Evolutionary conservation across 2,329 filamentous ascomycete species (phyloP).

Genomic region (Pseudocercospora vitis): DNA sequence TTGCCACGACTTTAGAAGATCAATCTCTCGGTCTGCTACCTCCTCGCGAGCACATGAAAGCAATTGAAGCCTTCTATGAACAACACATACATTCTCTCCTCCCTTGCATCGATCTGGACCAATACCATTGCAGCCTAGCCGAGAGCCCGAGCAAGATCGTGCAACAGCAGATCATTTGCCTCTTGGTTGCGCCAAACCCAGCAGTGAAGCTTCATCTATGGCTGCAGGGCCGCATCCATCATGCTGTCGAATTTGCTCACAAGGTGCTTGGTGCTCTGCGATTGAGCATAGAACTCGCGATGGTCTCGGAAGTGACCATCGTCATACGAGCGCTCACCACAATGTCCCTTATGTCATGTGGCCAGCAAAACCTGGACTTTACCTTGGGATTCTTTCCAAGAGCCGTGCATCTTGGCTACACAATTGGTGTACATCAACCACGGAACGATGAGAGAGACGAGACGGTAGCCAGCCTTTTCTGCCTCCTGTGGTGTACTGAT

Average conservation of each 20-base stretch:
- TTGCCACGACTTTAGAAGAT: constrained; percentile 1
- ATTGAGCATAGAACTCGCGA: constrained; percentile 12
- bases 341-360: constrained; percentile 14
- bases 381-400: constrained; percentile 17
- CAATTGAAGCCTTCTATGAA: constrained; percentile 13
- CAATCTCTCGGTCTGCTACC: constrained; percentile 4
- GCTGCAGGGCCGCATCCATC: constrained; percentile 2
- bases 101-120: constrained; percentile 7
- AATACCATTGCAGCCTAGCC: not conserved
- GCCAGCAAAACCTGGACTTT: constrained; percentile 16
- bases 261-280: constrained; percentile 14
- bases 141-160: not conserved
- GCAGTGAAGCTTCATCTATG: not conserved
- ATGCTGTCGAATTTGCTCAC: constrained; percentile 9
- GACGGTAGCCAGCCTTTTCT: constrained; percentile 9
- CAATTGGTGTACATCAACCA: constrained; percentile 19
- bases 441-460: constrained; percentile 13
- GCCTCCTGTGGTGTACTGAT: constrained; percentile 16
- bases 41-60: constrained; percentile 6
- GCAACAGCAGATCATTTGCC: constrained; percentile 15
- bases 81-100: constrained; percentile 13
- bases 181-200: constrained; percentile 6
- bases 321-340: constrained; percentile 11
- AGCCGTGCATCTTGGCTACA: constrained; percentile 14
- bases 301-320: constrained; percentile 8